phyloP scores from a whole-genome alignment of 2,329 filamentous ascomycete species.

The Arthrobotrys sinensis region DNA sequence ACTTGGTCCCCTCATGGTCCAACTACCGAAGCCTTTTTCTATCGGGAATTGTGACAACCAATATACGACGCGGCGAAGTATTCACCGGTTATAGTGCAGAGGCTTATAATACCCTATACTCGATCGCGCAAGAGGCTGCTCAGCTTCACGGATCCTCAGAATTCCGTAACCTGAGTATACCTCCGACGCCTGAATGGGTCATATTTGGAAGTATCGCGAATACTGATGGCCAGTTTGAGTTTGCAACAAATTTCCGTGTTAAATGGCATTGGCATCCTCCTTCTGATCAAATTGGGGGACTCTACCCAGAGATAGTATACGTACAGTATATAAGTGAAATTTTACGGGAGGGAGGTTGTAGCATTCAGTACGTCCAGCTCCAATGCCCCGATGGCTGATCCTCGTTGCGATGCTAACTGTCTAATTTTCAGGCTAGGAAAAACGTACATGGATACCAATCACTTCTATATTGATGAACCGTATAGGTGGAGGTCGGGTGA shows the following conservation, averaged over 20 bases:
- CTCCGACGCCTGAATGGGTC: neutral
- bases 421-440: neutral
- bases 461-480: neutral
- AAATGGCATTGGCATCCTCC: neutral
- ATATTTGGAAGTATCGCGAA: neutral
- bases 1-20: neutral
- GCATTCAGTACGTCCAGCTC: neutral
- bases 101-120: neutral
- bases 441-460: neutral
- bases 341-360: neutral
- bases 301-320: neutral
- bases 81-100: neutral
- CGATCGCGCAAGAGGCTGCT: neutral
- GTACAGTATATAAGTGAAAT: neutral
- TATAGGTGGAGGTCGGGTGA: neutral
- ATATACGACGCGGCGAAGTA: neutral
- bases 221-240: neutral
- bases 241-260: neutral
- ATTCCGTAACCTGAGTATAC: neutral
- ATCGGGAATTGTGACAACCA: neutral
- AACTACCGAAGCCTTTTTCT: neutral
- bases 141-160: neutral
- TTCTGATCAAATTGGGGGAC: neutral
- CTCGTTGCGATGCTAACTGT: neutral
- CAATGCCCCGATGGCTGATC: neutral